Base-by-base conservation (phyloP, 805 yeast genomes). In the Blastobotrys muscicola region DNA sequence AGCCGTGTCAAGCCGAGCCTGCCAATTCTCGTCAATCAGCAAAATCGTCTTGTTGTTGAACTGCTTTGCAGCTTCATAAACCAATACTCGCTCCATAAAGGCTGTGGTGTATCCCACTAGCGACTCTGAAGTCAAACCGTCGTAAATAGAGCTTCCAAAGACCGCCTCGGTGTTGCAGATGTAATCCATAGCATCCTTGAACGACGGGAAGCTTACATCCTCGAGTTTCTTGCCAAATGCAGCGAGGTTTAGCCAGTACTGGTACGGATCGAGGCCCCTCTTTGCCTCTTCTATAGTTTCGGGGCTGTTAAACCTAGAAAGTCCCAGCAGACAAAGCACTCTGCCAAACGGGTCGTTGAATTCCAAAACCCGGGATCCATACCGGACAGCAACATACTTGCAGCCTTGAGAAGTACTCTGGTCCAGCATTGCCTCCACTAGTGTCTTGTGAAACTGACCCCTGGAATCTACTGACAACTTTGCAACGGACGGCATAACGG, bases 181-280 rank as follows among this genome's bases (percentile, higher is more conserved):
- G 13, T 63, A 62, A 0, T 50, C 43, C 0, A 62, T 39, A 33
- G 75, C 44, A 1, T 62, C 62, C 1, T 53, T 44, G 49, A 83
- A 81, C 0, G 57, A 44, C 1, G 95, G 95, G 48, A 85, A 80
- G 1, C 69, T 60, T 0, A 53, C 56, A 8, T 50, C 50, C 3
- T 61, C 60, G 2, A 60, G 54, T 1, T 76, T 78, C 69, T 43
- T 45, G 45, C 15, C 16, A n/a, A 44, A 47, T 10, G 48, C 45
- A 0, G 81, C 67, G 41, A 65, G 71, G 30, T 68, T 61, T 3
- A 80, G 62, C 38, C 72, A 72, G 57, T 78, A 83, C 85, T 89
- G 82, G 58, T 82, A 75, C 0, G 96, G 96, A 59, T 86, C 79
- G 26, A 90, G 64, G 0, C 97, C 97, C 49, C 76, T 77, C 4